Evolutionary conservation across 495 filamentous ascomycete genomes (phyloP), one percentile per base, ranked within the genome.

Genomic region (Tuber indicum): DNA sequence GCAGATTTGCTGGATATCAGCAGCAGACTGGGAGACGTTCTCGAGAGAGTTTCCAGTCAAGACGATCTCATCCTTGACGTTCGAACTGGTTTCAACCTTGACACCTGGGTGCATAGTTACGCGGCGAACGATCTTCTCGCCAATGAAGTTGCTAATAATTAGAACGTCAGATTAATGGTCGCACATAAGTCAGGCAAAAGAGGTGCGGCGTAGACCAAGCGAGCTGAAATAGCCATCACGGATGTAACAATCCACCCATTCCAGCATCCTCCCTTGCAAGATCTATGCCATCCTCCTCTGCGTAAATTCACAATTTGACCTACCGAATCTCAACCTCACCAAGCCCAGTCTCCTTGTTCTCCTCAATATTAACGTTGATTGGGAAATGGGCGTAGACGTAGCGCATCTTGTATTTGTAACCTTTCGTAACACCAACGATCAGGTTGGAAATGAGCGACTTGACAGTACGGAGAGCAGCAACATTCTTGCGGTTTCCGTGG

Each of bases 391-490:
- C 96, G 86, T 99, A 99, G 87, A 99, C 96, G 87, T 99, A 99
- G 81, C 96, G 93, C 96, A 99, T 98, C 92, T 98, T 99, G 92
- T 99, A 99, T 89, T 95, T 95, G 92, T 92, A 99, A 78, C 96
- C 96, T 88, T 92, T 94, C 85, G 96, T 99, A 78, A 99, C 96
- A 86, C 96, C 96, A 85, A 93, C 91, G 87, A 98, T 92, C 86
- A 99, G 83, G 91, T 99, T 99, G 90, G 96, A 92, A 89, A 99
- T 97, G 86, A 98, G 84, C 75, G 94, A 94, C 83, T 92, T 92
- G 90, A 99, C 96, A 83, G 96, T 99, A 83, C 96, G 95, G 85
- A 99, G 93, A 78, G 96, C 93, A 86, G 96, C 96, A 84, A 99
- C 91, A 85, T 93, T 94, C 90, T 99, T 99, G 86, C 96, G 94